Evolutionary conservation across 1,139 yeast species (phyloP), one percentile per base, ranked within the genome.

Genomic region (Magnusiomyces paraingens): DNA sequence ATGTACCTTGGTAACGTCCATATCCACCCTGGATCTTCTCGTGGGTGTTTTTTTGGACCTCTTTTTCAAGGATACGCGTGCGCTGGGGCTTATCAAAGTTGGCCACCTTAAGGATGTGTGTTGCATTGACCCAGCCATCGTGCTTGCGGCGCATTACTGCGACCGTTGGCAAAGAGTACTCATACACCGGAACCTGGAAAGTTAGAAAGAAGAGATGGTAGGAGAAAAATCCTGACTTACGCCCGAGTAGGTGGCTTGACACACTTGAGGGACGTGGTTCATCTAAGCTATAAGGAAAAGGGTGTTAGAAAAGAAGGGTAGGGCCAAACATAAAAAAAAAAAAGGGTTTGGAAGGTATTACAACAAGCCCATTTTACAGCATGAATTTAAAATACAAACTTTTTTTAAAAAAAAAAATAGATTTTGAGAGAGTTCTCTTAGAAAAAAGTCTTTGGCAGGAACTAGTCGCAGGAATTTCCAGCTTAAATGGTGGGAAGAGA

Each of bases 61-160:
- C 97, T 64, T 86, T 84, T 66, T 93, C 98, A 62, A 91, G 77
- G 59, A 90, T 90, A 66, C 95, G 83, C 12, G 97, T 91, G 64
- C 98, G 75, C 67, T 86, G 89, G 1, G 97, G 96, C 69, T 91
- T 91, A 58, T 96, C 96, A 67, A 91, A 90, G 65, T 89, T 86
- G 52, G 98, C 96, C 50, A 94, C 91, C 68, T 93, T 91, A 57
- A 93, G 76, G 49, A 93, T 90, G 71, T 93, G 98, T 22, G 99
- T 93, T n/a, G 98, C 98, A 72, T 93, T 93, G 53, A 91, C 95
- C 95, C 97, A 90, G 56, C 89, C 90, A 68, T 93, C 98, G 46
- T 78, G 76, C 61, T 88, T 84, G 57, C 98, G 76, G 68, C 97
- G 82, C 99, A 93, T 93, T 22, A 93, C 89, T 10, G 97, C 91